These are phyloP conservation scores for Lentinula lateritia DNA, from an alignment of 768 basidiomycete genomes.

Conservation along the genomic window DNA sequence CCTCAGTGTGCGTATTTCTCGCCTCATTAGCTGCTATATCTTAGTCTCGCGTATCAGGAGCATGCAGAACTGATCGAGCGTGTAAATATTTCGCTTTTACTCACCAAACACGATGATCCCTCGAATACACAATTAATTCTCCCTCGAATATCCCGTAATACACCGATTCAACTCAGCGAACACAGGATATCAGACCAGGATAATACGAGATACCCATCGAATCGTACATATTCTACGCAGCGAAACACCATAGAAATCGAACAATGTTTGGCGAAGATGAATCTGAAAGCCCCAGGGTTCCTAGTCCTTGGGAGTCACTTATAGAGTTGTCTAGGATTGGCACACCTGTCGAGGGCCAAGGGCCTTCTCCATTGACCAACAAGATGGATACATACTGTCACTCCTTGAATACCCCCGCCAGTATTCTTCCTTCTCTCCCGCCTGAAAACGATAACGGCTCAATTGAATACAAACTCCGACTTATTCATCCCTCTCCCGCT, in stretches of 20 bases:
- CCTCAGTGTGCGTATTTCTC: not conserved
- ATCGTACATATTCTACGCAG: constrained; percentile 1
- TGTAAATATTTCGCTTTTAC: not conserved
- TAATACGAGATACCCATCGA: not conserved
- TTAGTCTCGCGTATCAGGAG: not conserved
- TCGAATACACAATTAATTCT: constrained; percentile 42
- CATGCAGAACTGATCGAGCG: not conserved
- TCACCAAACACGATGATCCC: constrained; percentile 38
- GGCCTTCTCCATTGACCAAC: constrained; percentile 18
- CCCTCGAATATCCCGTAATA: not conserved
- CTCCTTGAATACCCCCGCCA: constrained; percentile 9
- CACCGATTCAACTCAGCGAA: not conserved
- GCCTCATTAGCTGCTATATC: not conserved
- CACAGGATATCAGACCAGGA: not conserved
- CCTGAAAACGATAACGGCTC: constrained; percentile 77
- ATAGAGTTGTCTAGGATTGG: constrained; percentile 35
- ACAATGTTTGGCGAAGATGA: constrained; percentile 80
- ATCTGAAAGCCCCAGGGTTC: constrained; percentile 73
- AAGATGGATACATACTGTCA: not conserved
- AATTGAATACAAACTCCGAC: constrained; percentile 92
- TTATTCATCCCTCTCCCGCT: constrained; percentile 68
- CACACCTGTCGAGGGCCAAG: not conserved
- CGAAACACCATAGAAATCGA: not conserved
- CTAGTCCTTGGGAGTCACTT: constrained; percentile 79
- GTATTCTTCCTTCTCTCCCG: constrained; percentile 6